Evolutionary conservation across 2,329 filamentous ascomycete genomes (phyloP).

Genomic region (Beauveria caledonica): DNA sequence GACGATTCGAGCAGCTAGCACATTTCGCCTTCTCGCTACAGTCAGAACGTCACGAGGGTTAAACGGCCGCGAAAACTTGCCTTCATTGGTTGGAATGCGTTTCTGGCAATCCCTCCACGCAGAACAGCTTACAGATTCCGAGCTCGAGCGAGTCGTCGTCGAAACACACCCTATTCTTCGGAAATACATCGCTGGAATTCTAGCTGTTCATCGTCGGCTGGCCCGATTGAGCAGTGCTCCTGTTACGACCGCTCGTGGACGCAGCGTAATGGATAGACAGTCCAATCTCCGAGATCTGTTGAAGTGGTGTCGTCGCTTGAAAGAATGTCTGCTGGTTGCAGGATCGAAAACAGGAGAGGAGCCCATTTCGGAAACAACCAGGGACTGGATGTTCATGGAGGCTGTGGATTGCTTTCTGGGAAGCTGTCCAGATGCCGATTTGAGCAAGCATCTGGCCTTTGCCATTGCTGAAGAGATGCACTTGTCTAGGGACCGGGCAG

Average conservation of each 20-base stretch:
- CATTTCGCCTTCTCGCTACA: constrained; percentile 87
- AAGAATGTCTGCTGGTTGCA: constrained; percentile 52
- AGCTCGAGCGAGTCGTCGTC: constrained; percentile 67
- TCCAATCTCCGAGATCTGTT: constrained; percentile 71
- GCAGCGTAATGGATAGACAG: constrained; percentile 42
- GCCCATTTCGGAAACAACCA: constrained; percentile 60
- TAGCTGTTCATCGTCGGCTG: constrained; percentile 50
- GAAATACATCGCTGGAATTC: constrained; percentile 50
- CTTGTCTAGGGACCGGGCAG: constrained; percentile 70
- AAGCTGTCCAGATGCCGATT: constrained; percentile 59
- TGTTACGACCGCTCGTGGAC: constrained; percentile 23
- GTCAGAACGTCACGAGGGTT: constrained; percentile 67
- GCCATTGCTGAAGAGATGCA: constrained; percentile 81
- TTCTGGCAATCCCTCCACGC: constrained; percentile 79
- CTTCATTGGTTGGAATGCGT: constrained; percentile 71
- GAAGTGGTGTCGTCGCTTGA: constrained; percentile 80
- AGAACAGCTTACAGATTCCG: constrained; percentile 53
- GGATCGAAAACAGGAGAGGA: constrained; percentile 61
- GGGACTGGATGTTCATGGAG: constrained; percentile 86
- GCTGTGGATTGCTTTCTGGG: constrained; percentile 88
- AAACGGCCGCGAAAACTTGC: constrained; percentile 59
- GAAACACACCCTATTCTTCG: constrained; percentile 62
- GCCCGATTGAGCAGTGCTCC: constrained; percentile 41
- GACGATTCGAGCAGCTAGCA: constrained; percentile 69
- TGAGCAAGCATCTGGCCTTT: constrained; percentile 52